phyloP scores from a whole-genome alignment of 768 basidiomycete genomes.

The Calocybe gangraenosa region DNA sequence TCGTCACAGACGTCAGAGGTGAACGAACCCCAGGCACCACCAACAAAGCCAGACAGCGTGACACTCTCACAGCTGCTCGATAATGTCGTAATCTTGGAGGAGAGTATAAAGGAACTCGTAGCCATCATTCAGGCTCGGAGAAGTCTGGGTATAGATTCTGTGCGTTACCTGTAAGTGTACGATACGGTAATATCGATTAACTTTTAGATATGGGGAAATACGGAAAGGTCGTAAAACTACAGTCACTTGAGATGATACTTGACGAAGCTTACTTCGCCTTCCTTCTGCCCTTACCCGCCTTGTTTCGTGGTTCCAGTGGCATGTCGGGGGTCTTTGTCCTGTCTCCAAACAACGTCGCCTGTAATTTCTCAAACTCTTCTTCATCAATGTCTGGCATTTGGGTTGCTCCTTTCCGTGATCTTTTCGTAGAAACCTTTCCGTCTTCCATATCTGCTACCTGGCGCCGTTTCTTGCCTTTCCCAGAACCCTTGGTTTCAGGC shows the following conservation, averaged over 20 bases:
- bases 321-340: constrained; percentile 29
- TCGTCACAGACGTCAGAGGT: constrained; percentile 20
- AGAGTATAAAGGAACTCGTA: constrained; percentile 89
- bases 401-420: constrained; percentile 29
- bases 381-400: constrained; percentile 60
- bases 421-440: constrained; percentile 45
- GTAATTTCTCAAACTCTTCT: constrained; percentile 58
- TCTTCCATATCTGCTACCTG: constrained; percentile 39
- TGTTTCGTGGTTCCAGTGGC: constrained; percentile 22
- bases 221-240: too few relatives aligned
- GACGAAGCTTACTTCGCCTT: constrained; percentile 29
- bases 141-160: constrained; percentile 78
- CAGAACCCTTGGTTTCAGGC: constrained; percentile 38
- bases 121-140: constrained; percentile 82
- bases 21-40: constrained; percentile 25
- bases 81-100: constrained; percentile 92
- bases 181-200: too few relatives aligned
- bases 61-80: constrained; percentile 85
- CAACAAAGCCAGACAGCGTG: constrained; percentile 36
- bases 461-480: constrained; percentile 54
- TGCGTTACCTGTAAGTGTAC: constrained; percentile 69
- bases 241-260: too few relatives aligned
- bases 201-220: too few relatives aligned
- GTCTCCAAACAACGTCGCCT: constrained; percentile 50
- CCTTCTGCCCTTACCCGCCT: constrained; percentile 20